phyloP scores from a whole-genome alignment of 768 basidiomycete genomes.

The Lentinula lateritia region DNA sequence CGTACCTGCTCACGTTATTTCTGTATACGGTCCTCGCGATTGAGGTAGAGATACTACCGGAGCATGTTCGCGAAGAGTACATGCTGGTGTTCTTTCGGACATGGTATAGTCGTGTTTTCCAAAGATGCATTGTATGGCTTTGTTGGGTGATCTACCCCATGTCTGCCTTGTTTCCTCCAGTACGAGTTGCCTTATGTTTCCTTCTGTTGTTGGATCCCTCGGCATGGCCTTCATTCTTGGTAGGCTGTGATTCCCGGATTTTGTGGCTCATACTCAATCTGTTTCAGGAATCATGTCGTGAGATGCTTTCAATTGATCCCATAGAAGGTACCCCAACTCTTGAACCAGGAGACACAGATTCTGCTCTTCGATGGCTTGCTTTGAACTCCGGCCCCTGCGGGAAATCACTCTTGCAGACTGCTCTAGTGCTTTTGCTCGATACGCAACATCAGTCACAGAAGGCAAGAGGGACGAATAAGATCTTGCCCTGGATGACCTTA shows the following conservation, averaged over 20 bases:
- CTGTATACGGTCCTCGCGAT: not conserved
- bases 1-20: not conserved
- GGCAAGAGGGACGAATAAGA: not conserved
- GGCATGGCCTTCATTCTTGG: constrained; percentile 8
- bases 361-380: not conserved
- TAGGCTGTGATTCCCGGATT: not conserved
- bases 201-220: not conserved
- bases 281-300: not conserved
- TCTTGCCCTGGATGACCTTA: not conserved
- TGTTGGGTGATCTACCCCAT: not conserved
- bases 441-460: not conserved
- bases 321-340: not conserved
- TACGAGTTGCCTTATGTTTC: not conserved
- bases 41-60: not conserved
- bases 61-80: not conserved
- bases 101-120: not conserved
- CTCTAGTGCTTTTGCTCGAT: not conserved
- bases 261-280: too few species aligned
- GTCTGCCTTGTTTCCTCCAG: not conserved
- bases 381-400: not conserved
- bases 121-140: not conserved
- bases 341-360: not conserved
- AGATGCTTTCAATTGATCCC: not conserved
- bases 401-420: not conserved
- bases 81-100: not conserved